Conservation (phyloP, 352 stramenopile species). For the Phytophthora agathidicida region DNA sequence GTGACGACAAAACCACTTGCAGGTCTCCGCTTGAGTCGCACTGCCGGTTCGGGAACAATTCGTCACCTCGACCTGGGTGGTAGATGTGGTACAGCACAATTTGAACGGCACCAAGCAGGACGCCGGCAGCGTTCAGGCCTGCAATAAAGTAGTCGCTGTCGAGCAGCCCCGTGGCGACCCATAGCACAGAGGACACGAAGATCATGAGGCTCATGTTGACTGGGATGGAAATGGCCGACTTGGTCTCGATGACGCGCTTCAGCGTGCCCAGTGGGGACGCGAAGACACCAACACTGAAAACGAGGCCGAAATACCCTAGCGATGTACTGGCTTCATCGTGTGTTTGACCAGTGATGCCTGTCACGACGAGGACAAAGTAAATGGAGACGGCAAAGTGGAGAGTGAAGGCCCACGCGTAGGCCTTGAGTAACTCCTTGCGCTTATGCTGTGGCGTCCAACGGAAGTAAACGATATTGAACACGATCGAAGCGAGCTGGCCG, state of each 20-base stretch:
- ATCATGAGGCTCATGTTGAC: conserved; percentile 27
- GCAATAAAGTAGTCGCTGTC: conserved; percentile 23
- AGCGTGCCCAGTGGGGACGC: conserved; percentile 28
- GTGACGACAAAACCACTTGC: not conserved
- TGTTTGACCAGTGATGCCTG: conserved; percentile 30
- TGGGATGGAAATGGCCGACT: conserved; percentile 27
- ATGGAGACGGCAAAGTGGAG: conserved; percentile 21
- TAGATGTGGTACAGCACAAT: conserved; percentile 56
- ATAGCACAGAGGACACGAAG: conserved; percentile 19
- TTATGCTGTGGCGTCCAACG: conserved; percentile 11
- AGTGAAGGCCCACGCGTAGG: not conserved
- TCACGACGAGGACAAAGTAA: conserved; percentile 40
- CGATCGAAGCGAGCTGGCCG: conserved; percentile 9
- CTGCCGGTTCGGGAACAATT: not conserved
- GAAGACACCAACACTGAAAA: conserved; percentile 23
- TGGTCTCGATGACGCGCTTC: conserved; percentile 18
- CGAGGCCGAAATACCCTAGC: conserved; percentile 25
- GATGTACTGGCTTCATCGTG: conserved; percentile 1
- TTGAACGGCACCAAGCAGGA: conserved; percentile 40
- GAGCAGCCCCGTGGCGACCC: conserved; percentile 16
- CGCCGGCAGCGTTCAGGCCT: conserved; percentile 32
- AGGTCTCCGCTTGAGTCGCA: no score
- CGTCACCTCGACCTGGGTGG: conserved; percentile 1
- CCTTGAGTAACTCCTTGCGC: conserved; percentile 10
- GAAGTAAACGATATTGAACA: conserved; percentile 28